phyloP scores from a whole-genome alignment of 2,329 filamentous ascomycete genomes.

The Coleophoma eucalyptorum region DNA sequence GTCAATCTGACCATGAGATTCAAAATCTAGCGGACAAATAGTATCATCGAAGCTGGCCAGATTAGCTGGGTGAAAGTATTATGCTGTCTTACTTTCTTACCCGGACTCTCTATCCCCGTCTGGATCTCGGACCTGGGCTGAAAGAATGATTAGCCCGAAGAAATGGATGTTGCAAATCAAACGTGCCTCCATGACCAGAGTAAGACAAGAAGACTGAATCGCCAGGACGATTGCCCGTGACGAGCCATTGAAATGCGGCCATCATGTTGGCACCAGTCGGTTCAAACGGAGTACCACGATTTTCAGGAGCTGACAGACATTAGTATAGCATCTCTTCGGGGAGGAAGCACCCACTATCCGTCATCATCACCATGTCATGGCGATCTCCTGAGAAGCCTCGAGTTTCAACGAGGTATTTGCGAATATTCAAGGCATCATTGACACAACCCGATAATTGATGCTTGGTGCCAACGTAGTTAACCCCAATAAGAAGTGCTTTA shows the following conservation, averaged over 20 bases:
- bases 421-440: constrained; percentile 30
- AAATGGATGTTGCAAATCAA: background rate
- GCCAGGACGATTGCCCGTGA: constrained; percentile 41
- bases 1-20: constrained; percentile 45
- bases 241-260: constrained; percentile 54
- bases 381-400: constrained; percentile 27
- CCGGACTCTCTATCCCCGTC: constrained; percentile 34
- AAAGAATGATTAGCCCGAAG: background rate
- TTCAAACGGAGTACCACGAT: constrained; percentile 29
- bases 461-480: background rate
- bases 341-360: constrained; percentile 15
- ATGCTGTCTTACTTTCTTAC: background rate
- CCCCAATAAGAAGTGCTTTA: background rate
- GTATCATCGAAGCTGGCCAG: constrained; percentile 32
- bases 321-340: background rate
- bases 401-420: constrained; percentile 30
- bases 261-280: constrained; percentile 31
- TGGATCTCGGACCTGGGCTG: constrained; percentile 38
- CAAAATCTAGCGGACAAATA: constrained; percentile 49
- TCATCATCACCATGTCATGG: constrained; percentile 31
- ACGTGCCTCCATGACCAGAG: constrained; percentile 49
- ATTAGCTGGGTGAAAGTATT: constrained; percentile 21
- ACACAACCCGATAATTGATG: constrained; percentile 8
- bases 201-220: constrained; percentile 55
- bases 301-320: constrained; percentile 19